phyloP scores from a whole-genome alignment of 1,284 basidiomycete species.

The Fomitiporia mediterranea region DNA sequence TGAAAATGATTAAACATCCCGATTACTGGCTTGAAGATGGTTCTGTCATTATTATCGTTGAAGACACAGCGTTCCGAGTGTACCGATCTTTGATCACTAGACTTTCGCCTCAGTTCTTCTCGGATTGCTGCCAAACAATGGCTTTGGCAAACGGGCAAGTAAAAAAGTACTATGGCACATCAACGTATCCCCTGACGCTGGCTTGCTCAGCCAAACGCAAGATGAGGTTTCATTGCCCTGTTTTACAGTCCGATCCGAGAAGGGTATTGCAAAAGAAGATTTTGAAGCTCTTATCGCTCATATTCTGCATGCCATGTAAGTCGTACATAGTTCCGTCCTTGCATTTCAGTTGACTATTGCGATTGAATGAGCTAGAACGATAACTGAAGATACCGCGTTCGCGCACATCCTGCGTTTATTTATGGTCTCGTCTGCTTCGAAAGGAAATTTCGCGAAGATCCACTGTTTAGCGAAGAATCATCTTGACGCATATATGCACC shows the following conservation, averaged over 20 bases:
- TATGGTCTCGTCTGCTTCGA: conserved; percentile 47
- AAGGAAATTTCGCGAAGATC: conserved; percentile 51
- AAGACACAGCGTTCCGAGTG: conserved; percentile 46
- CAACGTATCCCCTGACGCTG: background rate
- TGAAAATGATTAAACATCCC: conserved; percentile 4
- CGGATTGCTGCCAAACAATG: background rate
- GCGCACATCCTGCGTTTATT: conserved; percentile 45
- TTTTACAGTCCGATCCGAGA: conserved; percentile 33
- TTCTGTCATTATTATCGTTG: conserved; percentile 44
- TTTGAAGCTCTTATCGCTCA: conserved; percentile 52
- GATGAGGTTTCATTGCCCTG: conserved; percentile 19
- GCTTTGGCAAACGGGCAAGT: background rate
- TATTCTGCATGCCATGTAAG: conserved; percentile 62
- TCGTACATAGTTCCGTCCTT: conserved; percentile 19
- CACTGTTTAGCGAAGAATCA: conserved; percentile 39
- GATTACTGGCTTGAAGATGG: conserved; percentile 63
- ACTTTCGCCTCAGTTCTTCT: conserved; percentile 41
- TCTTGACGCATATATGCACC: conserved; percentile 43
- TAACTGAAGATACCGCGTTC: conserved; percentile 40
- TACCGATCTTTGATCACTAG: conserved; percentile 47
- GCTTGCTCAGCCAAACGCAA: background rate
- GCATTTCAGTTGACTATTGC: background rate
- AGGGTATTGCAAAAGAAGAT: conserved; percentile 39
- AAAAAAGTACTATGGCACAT: conserved; percentile 6
- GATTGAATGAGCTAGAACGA: conserved; percentile 34